phyloP scores from a whole-genome alignment of 495 filamentous ascomycete species.

The Hamigera avellanea region DNA sequence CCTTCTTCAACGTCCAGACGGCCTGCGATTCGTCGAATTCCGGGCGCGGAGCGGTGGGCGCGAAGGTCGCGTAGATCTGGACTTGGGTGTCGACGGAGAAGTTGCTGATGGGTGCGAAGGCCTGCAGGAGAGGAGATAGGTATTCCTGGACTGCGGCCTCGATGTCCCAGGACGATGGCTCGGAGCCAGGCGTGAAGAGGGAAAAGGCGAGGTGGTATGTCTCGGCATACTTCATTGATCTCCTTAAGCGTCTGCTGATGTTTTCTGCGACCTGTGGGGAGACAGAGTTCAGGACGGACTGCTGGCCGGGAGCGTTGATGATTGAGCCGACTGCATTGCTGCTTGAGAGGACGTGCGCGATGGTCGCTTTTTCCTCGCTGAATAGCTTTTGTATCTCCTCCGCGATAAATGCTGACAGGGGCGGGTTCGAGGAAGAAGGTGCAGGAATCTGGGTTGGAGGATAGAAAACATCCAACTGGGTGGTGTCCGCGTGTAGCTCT shows the following conservation, averaged over 20 bases:
- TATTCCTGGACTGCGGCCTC: constrained; percentile 72
- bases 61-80: constrained; percentile 74
- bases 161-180: constrained; percentile 86
- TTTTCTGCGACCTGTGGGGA: constrained; percentile 37
- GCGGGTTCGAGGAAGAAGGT: constrained; percentile 54
- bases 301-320: constrained; percentile 14
- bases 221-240: constrained; percentile 82
- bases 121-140: constrained; percentile 67
- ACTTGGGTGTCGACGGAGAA: constrained; percentile 97
- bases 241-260: constrained; percentile 52
- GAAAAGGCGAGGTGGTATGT: constrained; percentile 97
- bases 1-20: constrained; percentile 62
- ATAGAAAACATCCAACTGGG: constrained; percentile 71
- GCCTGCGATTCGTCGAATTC: constrained; percentile 38
- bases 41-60: constrained; percentile 56
- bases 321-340: constrained; percentile 9
- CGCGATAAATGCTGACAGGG: constrained; percentile 71
- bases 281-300: too few species aligned
- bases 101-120: constrained; percentile 73
- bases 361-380: constrained; percentile 79
- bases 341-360: constrained; percentile 66
- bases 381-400: constrained; percentile 68
- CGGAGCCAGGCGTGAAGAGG: constrained; percentile 66
- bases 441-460: constrained; percentile 62
- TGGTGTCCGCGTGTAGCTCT: constrained; percentile 52